Percentiles rank a stretch among this genome's conserved stretches.
Evolutionary conservation across 2,329 filamentous ascomycete genomes (phyloP).

Genomic region (Chaetothyriales sp.): DNA sequence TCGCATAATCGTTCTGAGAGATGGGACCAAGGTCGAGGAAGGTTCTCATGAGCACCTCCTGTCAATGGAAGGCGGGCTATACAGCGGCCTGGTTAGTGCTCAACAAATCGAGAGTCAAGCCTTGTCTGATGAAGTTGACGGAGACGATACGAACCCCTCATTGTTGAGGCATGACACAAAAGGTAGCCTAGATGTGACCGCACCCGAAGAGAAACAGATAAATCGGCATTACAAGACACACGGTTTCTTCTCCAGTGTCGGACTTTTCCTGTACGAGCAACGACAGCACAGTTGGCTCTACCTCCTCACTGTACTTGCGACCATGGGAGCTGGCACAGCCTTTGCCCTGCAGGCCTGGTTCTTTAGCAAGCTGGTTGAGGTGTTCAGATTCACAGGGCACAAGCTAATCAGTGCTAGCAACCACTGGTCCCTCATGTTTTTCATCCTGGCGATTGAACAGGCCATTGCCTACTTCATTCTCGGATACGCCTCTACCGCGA

Average conservation of each 20-base stretch:
- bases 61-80: conserved; percentile 44
- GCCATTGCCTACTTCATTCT: conserved; percentile 32
- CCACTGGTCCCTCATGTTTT: conserved; percentile 44
- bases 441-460: conserved; percentile 38
- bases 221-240: conserved; percentile 9
- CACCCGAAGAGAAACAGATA: not conserved
- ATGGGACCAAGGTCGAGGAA: conserved; percentile 57
- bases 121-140: conserved; percentile 22
- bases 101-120: conserved; percentile 21
- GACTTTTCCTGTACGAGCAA: conserved; percentile 24
- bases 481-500: conserved; percentile 29
- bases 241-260: conserved; percentile 18
- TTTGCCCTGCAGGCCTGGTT: conserved; percentile 29
- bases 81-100: conserved; percentile 28
- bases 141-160: conserved; percentile 2
- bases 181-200: not conserved
- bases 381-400: conserved; percentile 32
- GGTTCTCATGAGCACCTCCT: conserved; percentile 65
- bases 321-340: conserved; percentile 36
- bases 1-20: conserved; percentile 61
- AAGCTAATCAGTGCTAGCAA: conserved; percentile 30
- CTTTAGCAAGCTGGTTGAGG: conserved; percentile 36
- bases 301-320: conserved; percentile 16
- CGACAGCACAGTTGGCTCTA: conserved; percentile 21
- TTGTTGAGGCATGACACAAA: conserved; percentile 2